These are phyloP conservation scores for Cercospora sojina DNA, from an alignment of 2,329 filamentous ascomycete species.

Conservation along the genomic window DNA sequence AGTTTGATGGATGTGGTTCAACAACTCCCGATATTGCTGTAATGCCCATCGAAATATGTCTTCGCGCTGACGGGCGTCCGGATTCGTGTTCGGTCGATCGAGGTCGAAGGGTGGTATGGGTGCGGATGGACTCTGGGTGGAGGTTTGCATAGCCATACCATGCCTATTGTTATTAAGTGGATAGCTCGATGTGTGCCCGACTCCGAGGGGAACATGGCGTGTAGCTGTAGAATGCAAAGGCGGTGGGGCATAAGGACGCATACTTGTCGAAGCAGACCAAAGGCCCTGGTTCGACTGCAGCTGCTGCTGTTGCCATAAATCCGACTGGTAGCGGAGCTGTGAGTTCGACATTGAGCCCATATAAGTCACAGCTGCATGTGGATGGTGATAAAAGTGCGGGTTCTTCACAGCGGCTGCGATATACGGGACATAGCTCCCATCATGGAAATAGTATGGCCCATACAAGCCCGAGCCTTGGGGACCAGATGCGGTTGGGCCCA, in stretches of 20 bases:
- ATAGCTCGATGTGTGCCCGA: neutral
- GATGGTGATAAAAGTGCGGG: slow-evolving; percentile 45
- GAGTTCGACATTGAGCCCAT: slow-evolving; percentile 24
- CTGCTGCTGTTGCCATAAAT: slow-evolving; percentile 28
- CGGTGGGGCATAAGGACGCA: slow-evolving; percentile 19
- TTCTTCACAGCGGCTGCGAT: slow-evolving; percentile 58
- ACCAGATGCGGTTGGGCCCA: slow-evolving; percentile 59
- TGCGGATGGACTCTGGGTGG: neutral
- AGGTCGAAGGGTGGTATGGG: neutral
- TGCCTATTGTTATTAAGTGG: neutral
- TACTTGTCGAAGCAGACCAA: slow-evolving; percentile 14
- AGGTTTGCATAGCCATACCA: slow-evolving; percentile 1
- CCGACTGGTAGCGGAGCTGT: slow-evolving; percentile 23
- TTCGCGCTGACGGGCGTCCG: slow-evolving; percentile 46
- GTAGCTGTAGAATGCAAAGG: slow-evolving; percentile 6
- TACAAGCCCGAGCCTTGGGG: slow-evolving; percentile 56
- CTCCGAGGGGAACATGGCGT: neutral
- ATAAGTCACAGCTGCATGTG: slow-evolving; percentile 25
- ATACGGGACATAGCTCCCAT: slow-evolving; percentile 62
- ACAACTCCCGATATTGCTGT: slow-evolving; percentile 50
- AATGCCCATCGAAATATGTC: slow-evolving; percentile 49
- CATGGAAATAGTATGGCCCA: slow-evolving; percentile 60
- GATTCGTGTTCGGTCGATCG: slow-evolving; percentile 23
- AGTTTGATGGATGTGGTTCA: slow-evolving; percentile 50
- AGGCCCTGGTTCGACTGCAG: slow-evolving; percentile 14